Evolutionary conservation across 176 grass and related monocot species (phyloP), one percentile per base, ranked within the genome.

Genomic region (Oryza glaberrima): DNA sequence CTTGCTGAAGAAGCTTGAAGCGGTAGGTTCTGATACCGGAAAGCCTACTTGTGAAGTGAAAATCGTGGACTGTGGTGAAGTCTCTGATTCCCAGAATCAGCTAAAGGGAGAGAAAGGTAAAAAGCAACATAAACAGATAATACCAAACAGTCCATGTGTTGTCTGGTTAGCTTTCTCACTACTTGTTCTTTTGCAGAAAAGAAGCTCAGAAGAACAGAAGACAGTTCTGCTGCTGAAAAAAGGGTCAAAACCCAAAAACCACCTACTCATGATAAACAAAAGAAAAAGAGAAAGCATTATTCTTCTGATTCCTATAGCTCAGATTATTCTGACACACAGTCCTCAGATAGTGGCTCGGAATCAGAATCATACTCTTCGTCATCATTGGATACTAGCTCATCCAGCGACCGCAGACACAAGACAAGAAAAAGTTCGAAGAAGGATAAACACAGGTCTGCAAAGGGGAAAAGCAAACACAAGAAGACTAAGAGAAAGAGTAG

Each of bases 231-330:
- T 86, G 77, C 32, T 70, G 86, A 88, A 38, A 51, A 44, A 36
- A 95, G 35, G 63, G 11, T 64, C 51, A 77, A 85, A 84, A 72
- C 43, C 4, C 88, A 84, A 38, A 95, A 79, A 78, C 17, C 10
- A 32, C 14, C 75, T 10, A 83, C 38, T 15, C 36, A 84, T 73
- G 64, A 85, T 73, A 92, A 77, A 78, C 87, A 72, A 71, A 86
- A 67, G 77, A 92, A 88, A 85, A 94, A 90, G 86, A 92, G 90
- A 84, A 92, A 79, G 23, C 84, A 92, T 48, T 88, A 87, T 74
- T 94, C 90, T 51, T 92, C 93, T 46, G 93, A 92, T 81, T 95
- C 93, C 63, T 90, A 78, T 82, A 95, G 88, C 69, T 95, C 93
- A 71, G 85, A 95, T 70, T 85, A 80, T 90, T 94, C 93, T 77